Evolutionary conservation across 352 stramenopile species (phyloP).

Genomic region (Pythium brassicae): DNA sequence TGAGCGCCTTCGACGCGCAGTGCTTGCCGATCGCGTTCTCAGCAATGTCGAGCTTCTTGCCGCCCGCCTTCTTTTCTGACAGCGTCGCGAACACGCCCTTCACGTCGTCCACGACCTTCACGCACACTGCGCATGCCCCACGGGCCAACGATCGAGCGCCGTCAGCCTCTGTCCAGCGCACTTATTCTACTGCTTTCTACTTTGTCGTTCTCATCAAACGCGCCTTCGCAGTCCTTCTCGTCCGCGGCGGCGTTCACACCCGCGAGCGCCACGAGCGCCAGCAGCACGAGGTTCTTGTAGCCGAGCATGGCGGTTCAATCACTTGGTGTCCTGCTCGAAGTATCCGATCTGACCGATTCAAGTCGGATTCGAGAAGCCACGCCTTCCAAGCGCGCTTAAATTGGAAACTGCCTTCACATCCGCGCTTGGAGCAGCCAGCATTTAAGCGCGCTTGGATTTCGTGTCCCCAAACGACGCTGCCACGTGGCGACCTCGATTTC

Average conservation of each 20-base stretch:
- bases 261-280: slow-evolving; percentile 63
- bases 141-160: no score
- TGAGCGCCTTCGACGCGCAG: slow-evolving; percentile 76
- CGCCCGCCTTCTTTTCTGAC: slow-evolving; percentile 68
- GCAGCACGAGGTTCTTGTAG: slow-evolving; percentile 51
- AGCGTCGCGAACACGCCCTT: slow-evolving; percentile 66
- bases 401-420: no score
- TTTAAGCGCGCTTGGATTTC: no score
- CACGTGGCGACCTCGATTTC: background rate
- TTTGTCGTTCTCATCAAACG: slow-evolving; percentile 5
- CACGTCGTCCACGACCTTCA: slow-evolving; percentile 89
- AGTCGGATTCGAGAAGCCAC: no score
- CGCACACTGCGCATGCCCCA: slow-evolving; percentile 61
- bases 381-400: no score
- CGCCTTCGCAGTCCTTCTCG: slow-evolving; percentile 90
- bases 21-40: slow-evolving; percentile 84
- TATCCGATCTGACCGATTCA: slow-evolving; percentile 5
- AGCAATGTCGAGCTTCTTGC: slow-evolving; percentile 69
- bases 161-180: background rate
- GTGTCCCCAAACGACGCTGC: background rate
- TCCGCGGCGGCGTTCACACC: slow-evolving; percentile 46
- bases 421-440: no score
- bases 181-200: no score
- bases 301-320: slow-evolving; percentile 31
- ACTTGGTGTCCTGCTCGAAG: slow-evolving; percentile 16